phyloP scores from a whole-genome alignment of 495 filamentous ascomycete species.

The Darksidea phi region DNA sequence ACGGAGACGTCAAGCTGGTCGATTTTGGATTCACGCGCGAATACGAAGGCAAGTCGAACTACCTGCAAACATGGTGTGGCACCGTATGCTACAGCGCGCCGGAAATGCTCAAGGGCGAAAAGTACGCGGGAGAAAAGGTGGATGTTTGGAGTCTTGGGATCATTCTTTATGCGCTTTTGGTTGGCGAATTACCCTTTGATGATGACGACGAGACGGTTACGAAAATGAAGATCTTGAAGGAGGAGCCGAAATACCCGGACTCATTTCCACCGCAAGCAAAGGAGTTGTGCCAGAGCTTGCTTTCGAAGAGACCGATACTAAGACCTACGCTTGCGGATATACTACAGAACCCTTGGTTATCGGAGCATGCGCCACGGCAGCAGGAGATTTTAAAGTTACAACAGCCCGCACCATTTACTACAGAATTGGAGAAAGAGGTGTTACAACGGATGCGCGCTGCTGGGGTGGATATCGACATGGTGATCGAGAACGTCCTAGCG shows the following conservation, averaged over 20 bases:
- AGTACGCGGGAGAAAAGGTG: conserved; percentile 95
- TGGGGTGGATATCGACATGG: conserved; percentile 88
- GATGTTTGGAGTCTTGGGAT: conserved; percentile 98
- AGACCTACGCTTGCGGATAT: conserved; percentile 86
- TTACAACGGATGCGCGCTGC: conserved; percentile 92
- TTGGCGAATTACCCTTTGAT: conserved; percentile 92
- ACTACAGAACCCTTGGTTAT: conserved; percentile 81
- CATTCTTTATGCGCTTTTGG: conserved; percentile 89
- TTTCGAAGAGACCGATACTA: conserved; percentile 85
- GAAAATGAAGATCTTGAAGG: conserved; percentile 75
- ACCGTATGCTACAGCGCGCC: conserved; percentile 97
- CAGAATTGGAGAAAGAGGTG: conserved; percentile 83
- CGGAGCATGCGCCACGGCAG: conserved; percentile 84
- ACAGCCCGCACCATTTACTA: conserved; percentile 81
- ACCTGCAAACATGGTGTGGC: conserved; percentile 95
- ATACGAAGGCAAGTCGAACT: conserved; percentile 92
- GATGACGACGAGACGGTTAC: conserved; percentile 84
- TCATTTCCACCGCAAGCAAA: conserved; percentile 74
- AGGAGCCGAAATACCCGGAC: conserved; percentile 82
- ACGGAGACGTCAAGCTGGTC: conserved; percentile 97
- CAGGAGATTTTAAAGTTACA: conserved; percentile 85
- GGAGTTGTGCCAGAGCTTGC: conserved; percentile 67
- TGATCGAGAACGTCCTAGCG: conserved; percentile 89
- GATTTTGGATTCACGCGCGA: conserved; percentile 98
- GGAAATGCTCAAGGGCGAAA: conserved; percentile 97